Conservation (phyloP, 495 filamentous ascomycete genomes). For the Hyaloscypha finlandica region DNA sequence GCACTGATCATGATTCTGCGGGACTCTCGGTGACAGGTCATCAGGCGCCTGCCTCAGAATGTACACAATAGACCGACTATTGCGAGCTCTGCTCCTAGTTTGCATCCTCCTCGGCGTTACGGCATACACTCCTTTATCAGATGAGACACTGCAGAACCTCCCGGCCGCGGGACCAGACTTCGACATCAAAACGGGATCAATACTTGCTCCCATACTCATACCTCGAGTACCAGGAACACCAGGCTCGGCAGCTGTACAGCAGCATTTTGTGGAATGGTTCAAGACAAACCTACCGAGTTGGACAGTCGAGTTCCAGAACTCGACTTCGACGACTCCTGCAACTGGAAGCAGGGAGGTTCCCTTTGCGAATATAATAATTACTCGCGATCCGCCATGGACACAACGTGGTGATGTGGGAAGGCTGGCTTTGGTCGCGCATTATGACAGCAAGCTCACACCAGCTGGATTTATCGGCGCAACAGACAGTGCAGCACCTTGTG, state of each 20-base stretch:
- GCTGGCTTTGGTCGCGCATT: slow-evolving; percentile 89
- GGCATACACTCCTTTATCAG: slow-evolving; percentile 75
- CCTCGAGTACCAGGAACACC: slow-evolving; percentile 87
- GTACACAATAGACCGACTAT: slow-evolving; percentile 15
- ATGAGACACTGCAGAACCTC: slow-evolving; percentile 65
- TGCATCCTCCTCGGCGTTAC: slow-evolving; percentile 42
- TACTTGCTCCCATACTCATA: slow-evolving; percentile 88
- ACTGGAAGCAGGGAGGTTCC: slow-evolving; percentile 69
- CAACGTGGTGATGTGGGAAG: slow-evolving; percentile 70
- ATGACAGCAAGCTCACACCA: slow-evolving; percentile 82
- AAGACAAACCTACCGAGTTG: slow-evolving; percentile 70
- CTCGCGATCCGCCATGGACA: slow-evolving; percentile 87
- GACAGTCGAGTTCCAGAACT: slow-evolving; percentile 83
- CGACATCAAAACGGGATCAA: slow-evolving; percentile 68
- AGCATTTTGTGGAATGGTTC: slow-evolving; percentile 86
- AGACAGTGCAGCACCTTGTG: slow-evolving; percentile 91
- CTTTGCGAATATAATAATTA: slow-evolving; percentile 84
- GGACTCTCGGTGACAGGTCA: slow-evolving; percentile 3
- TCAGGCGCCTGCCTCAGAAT: slow-evolving; percentile 18
- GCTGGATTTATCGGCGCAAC: slow-evolving; percentile 91
- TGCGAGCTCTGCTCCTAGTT: slow-evolving; percentile 16
- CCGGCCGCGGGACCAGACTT: slow-evolving; percentile 76
- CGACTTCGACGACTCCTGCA: slow-evolving; percentile 75
- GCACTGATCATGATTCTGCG: slow-evolving; percentile 26
- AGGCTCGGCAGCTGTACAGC: slow-evolving; percentile 70